phyloP scores from a whole-genome alignment of 331 rosid genomes.

The Cucumis variabilis region DNA sequence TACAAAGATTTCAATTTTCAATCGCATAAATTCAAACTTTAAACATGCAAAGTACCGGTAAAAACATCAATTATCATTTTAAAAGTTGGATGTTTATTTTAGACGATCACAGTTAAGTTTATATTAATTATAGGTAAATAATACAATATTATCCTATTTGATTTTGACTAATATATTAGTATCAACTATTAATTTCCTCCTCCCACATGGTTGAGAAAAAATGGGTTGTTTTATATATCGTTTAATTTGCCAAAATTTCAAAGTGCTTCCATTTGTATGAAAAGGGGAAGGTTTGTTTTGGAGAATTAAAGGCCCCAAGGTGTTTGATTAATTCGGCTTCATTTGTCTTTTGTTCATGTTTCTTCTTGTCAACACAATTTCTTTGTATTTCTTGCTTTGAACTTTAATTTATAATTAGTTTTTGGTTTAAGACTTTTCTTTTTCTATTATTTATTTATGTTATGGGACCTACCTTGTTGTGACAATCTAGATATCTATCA shows the following conservation, averaged over 20 bases:
- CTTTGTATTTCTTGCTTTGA: constrained; percentile 16
- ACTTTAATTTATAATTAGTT: background rate
- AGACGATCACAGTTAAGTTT: background rate
- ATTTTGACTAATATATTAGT: too few species aligned
- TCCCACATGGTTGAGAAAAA: background rate
- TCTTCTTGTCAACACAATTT: constrained; percentile 4
- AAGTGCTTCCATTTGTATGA: constrained; percentile 18
- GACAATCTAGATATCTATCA: background rate
- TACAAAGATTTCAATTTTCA: background rate
- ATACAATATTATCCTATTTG: too few species aligned
- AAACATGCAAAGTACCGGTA: too few species aligned
- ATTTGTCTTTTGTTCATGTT: constrained; percentile 17
- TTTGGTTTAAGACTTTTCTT: constrained; percentile 11
- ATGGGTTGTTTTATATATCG: background rate
- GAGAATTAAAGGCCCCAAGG: background rate
- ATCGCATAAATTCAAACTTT: too few species aligned
- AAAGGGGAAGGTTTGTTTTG: background rate
- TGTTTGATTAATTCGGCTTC: background rate
- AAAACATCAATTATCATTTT: too few species aligned
- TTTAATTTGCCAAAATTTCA: background rate
- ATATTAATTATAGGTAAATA: background rate
- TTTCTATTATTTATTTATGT: background rate
- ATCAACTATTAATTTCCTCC: background rate
- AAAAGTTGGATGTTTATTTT: background rate
- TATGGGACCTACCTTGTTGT: background rate